Percentiles rank a stretch among this genome's conserved stretches.
These are phyloP conservation scores for Amanita exitialis DNA, from an alignment of 768 basidiomycete species.

Conservation along the genomic window DNA sequence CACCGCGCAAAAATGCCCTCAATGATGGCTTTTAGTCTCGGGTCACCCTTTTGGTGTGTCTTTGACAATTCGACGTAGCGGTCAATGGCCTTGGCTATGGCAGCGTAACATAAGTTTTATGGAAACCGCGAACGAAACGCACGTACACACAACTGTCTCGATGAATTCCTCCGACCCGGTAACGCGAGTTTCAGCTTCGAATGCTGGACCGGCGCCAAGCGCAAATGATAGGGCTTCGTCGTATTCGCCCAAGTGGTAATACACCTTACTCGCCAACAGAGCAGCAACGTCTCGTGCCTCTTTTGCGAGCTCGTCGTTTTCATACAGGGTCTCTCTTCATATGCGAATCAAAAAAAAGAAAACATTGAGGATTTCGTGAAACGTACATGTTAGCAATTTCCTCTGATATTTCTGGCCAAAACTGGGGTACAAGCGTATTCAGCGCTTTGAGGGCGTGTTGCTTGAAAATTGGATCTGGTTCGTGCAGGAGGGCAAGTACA, in stretches of 20 bases:
- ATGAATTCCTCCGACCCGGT: conserved; percentile 76
- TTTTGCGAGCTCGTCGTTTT: conserved; percentile 65
- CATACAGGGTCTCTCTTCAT: conserved; percentile 80
- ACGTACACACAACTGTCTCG: conserved; percentile 90
- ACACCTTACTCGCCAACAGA: conserved; percentile 93
- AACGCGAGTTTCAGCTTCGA: conserved; percentile 61
- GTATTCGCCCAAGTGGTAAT: conserved; percentile 92
- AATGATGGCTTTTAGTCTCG: conserved; percentile 73
- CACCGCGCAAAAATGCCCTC: conserved; percentile 84
- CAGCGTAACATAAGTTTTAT: conserved; percentile 3
- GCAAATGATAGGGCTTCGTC: conserved; percentile 96
- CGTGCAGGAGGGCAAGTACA: conserved; percentile 83
- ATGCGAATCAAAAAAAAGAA: conserved; percentile 7
- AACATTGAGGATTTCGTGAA: conserved; percentile 7
- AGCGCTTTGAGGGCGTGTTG: conserved; percentile 85
- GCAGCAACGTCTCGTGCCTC: conserved; percentile 77
- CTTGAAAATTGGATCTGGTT: conserved; percentile 81
- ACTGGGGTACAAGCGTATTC: conserved; percentile 78
- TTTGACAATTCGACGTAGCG: conserved; percentile 66
- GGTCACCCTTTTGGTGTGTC: conserved; percentile 62
- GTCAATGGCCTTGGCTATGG: conserved; percentile 89
- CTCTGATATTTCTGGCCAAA: conserved; percentile 99
- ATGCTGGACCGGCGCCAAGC: conserved; percentile 80
- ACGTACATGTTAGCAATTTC: conserved; percentile 82
- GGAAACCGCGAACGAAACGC: neutral